Percentiles rank a stretch among this genome's conserved stretches.
These are phyloP conservation scores for Penicillium sclerotiorum DNA, from an alignment of 2,329 filamentous ascomycete species.

Conservation along the genomic window DNA sequence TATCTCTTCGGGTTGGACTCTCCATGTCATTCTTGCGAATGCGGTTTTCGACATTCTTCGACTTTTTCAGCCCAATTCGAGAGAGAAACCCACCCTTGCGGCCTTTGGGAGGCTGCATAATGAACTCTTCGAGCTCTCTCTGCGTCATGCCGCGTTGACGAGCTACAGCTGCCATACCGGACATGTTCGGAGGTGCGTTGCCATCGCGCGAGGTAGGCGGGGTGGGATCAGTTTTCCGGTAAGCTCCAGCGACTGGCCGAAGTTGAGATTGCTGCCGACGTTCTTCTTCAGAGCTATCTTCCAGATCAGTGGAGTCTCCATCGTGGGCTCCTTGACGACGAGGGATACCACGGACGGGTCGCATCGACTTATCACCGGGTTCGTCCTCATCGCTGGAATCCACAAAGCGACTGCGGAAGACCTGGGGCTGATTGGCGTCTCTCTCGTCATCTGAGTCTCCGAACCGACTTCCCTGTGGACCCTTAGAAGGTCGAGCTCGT, in stretches of 20 bases:
- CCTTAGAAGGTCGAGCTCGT: constrained; percentile 30
- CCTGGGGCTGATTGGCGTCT: constrained; percentile 34
- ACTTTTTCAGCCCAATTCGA: constrained; percentile 35
- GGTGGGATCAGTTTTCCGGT: constrained; percentile 24
- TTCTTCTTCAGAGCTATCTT: constrained; percentile 62
- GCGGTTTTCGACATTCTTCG: constrained; percentile 27
- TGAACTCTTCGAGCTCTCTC: constrained; percentile 37
- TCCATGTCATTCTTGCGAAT: constrained; percentile 60
- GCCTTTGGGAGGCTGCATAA: constrained; percentile 32
- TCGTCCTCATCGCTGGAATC: constrained; percentile 75
- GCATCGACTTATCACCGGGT: constrained; percentile 39
- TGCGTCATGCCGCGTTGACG: constrained; percentile 61
- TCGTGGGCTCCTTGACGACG: constrained; percentile 61
- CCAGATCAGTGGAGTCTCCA: constrained; percentile 64
- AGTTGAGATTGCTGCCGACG: constrained; percentile 27
- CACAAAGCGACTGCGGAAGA: constrained; percentile 63
- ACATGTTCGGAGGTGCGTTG: constrained; percentile 38
- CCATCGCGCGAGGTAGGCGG: constrained; percentile 29
- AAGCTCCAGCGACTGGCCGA: constrained; percentile 20
- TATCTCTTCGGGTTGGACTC: constrained; percentile 64
- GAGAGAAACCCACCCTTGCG: constrained; percentile 36
- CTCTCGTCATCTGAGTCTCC: constrained; percentile 67
- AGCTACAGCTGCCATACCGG: constrained; percentile 38
- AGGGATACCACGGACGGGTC: constrained; percentile 63
- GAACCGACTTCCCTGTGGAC: constrained; percentile 53